Conservation (phyloP, 257 asterid species). For the Agastache rugosa region DNA sequence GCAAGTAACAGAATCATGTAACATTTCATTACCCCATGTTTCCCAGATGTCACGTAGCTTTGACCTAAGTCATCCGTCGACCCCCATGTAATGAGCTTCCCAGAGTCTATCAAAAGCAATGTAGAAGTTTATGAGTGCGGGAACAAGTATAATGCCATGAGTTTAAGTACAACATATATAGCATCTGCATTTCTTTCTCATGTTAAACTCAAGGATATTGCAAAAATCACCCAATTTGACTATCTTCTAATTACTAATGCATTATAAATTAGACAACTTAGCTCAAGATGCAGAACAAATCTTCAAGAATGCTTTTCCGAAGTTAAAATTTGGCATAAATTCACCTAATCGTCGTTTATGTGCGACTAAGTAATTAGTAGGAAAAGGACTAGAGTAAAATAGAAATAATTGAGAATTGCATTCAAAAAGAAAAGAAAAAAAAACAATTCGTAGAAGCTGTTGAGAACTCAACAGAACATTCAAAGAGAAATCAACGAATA, state of each 20-base stretch:
- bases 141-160: neutral
- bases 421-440: neutral
- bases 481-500: constrained; percentile 25
- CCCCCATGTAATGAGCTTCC: constrained; percentile 99
- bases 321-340: constrained; percentile 9
- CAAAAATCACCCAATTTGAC: constrained; percentile 1
- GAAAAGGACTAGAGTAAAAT: neutral
- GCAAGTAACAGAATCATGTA: constrained; percentile 16
- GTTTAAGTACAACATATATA: constrained; percentile 3
- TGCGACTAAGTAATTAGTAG: neutral
- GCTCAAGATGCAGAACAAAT: constrained; percentile 17
- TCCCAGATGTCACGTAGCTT: constrained; percentile 94
- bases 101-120: constrained; percentile 60
- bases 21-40: constrained; percentile 78
- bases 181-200: constrained; percentile 4
- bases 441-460: constrained; percentile 2
- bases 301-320: constrained; percentile 8
- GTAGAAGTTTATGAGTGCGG: constrained; percentile 6
- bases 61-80: constrained; percentile 93
- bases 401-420: neutral
- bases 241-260: neutral
- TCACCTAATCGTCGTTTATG: neutral
- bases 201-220: neutral
- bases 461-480: constrained; percentile 6
- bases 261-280: neutral